Conservation (phyloP, 2,329 filamentous ascomycete species). For the Aciculosporium take region DNA sequence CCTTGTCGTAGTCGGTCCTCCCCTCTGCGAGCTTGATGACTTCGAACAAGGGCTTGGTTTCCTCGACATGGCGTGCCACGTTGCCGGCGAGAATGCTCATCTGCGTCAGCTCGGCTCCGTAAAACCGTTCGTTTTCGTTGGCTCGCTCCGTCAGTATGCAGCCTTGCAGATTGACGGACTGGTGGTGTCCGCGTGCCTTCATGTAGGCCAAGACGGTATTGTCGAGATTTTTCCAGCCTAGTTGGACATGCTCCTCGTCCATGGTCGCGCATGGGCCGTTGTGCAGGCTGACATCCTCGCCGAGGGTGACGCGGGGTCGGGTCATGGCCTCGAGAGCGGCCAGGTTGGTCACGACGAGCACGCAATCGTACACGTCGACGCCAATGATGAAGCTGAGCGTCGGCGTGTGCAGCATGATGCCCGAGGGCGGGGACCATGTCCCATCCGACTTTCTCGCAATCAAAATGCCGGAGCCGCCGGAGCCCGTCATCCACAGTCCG, state of each 20-base stretch:
- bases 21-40: slow-evolving; percentile 83
- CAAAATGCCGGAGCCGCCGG: slow-evolving; percentile 77
- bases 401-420: slow-evolving; percentile 78
- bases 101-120: slow-evolving; percentile 33
- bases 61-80: slow-evolving; percentile 38
- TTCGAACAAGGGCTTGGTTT: slow-evolving; percentile 52
- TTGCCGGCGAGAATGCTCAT: slow-evolving; percentile 44
- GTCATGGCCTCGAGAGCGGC: slow-evolving; percentile 76
- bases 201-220: slow-evolving; percentile 44
- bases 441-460: slow-evolving; percentile 75
- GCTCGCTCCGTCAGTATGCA: slow-evolving; percentile 41
- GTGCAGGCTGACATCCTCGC: slow-evolving; percentile 63
- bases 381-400: slow-evolving; percentile 81
- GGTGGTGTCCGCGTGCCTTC: slow-evolving; percentile 42
- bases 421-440: slow-evolving; percentile 81
- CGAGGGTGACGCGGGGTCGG: slow-evolving; percentile 62
- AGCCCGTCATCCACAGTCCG: slow-evolving; percentile 81
- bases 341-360: slow-evolving; percentile 80
- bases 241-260: slow-evolving; percentile 36
- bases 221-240: slow-evolving; percentile 36
- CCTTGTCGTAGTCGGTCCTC: slow-evolving; percentile 57
- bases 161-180: slow-evolving; percentile 39
- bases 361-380: slow-evolving; percentile 91
- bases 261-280: slow-evolving; percentile 56
- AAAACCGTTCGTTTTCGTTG: slow-evolving; percentile 48